These are phyloP conservation scores for Endoconidiophora laricicola DNA, from an alignment of 2,329 filamentous ascomycete species.

Conservation along the genomic window DNA sequence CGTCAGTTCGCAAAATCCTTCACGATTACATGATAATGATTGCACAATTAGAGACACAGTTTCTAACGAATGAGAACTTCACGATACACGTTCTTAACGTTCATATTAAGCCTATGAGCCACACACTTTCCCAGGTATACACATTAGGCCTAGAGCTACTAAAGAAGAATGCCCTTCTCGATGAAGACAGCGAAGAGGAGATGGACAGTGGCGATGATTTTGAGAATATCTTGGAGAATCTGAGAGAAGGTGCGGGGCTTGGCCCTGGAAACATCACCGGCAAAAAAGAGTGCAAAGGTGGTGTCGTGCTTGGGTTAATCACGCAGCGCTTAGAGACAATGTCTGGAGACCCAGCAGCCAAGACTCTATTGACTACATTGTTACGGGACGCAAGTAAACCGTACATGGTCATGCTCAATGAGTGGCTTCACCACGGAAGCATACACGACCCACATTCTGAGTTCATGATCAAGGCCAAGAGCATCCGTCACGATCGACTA, in stretches of 20 bases:
- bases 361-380: conserved; percentile 63
- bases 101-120: conserved; percentile 74
- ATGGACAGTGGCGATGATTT: conserved; percentile 67
- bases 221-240: conserved; percentile 80
- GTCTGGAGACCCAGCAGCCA: conserved; percentile 82
- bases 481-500: conserved; percentile 75
- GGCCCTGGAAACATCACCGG: conserved; percentile 60
- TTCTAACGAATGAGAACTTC: conserved; percentile 74
- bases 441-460: conserved; percentile 90
- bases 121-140: conserved; percentile 84
- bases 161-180: conserved; percentile 72
- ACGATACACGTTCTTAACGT: conserved; percentile 88
- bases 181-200: conserved; percentile 60
- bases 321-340: conserved; percentile 73
- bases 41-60: conserved; percentile 84
- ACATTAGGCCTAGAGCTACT: conserved; percentile 74
- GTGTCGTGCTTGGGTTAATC: conserved; percentile 75
- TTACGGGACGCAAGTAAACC: conserved; percentile 78
- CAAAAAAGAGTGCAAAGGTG: conserved; percentile 94
- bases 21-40: conserved; percentile 90
- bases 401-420: conserved; percentile 97
- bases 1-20: conserved; percentile 77
- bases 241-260: conserved; percentile 74
- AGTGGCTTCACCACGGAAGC: conserved; percentile 91
- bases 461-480: conserved; percentile 90